Percentiles rank a stretch among this genome's conserved stretches.
Evolutionary conservation across 169 alveolate species (phyloP).

Genomic region (Neospora caninum): DNA sequence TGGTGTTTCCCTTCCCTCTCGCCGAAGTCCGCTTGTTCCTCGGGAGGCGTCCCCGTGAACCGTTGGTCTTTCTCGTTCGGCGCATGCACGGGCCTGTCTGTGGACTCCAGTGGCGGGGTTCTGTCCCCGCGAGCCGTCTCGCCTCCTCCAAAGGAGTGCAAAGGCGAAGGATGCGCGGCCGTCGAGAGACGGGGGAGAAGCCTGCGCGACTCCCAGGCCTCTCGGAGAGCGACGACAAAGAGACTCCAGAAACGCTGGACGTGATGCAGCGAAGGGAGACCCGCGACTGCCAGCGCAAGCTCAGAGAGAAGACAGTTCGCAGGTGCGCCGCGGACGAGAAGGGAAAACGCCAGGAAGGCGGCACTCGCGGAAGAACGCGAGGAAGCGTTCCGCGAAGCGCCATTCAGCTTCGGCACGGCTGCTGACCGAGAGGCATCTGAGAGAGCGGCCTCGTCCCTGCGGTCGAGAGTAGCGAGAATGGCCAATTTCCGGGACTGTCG

Average conservation of each 20-base stretch:
- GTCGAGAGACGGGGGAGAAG: constrained; percentile 1
- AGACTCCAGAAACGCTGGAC: constrained; percentile 24
- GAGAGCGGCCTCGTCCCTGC: not conserved
- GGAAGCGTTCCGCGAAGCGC: not conserved
- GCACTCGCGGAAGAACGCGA: not conserved
- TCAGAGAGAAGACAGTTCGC: not conserved
- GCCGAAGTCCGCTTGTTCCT: not conserved
- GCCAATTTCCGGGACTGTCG: constrained; percentile 16
- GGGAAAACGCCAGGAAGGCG: not conserved
- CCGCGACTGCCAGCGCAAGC: constrained; percentile 27
- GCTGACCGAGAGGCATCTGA: not conserved
- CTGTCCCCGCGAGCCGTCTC: not conserved
- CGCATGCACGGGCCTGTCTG: not conserved
- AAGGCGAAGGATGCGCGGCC: constrained; percentile 29
- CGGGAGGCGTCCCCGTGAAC: not conserved
- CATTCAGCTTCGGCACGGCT: not conserved
- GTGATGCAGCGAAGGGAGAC: constrained; percentile 15
- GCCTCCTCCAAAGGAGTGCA: not conserved
- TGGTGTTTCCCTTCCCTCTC: not conserved
- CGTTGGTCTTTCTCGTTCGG: not conserved
- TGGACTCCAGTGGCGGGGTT: not conserved
- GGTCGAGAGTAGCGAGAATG: not conserved
- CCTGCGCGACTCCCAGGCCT: constrained; percentile 9
- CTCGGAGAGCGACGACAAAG: not conserved
- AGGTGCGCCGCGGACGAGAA: constrained; percentile 2